These are phyloP conservation scores for Neonectria neomacrospora DNA, from an alignment of 2,329 filamentous ascomycete genomes.

Conservation along the genomic window DNA sequence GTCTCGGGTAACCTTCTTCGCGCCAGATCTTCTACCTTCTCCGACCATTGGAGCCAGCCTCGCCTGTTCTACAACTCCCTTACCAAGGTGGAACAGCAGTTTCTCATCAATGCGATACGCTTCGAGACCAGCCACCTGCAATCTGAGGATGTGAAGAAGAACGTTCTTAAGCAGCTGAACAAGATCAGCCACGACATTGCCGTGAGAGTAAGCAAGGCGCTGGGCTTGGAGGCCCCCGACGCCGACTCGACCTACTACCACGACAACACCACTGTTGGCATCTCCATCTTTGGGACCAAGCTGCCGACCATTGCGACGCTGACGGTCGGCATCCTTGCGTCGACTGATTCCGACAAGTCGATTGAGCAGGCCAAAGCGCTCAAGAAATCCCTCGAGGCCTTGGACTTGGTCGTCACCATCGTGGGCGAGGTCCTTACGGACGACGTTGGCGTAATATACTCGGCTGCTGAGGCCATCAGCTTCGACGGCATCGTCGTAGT, in stretches of 20 bases:
- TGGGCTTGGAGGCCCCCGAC: slow-evolving; percentile 68
- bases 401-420: slow-evolving; percentile 67
- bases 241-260: slow-evolving; percentile 75
- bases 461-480: slow-evolving; percentile 68
- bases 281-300: slow-evolving; percentile 68
- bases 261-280: slow-evolving; percentile 70
- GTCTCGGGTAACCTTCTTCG: slow-evolving; percentile 66
- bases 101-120: slow-evolving; percentile 77
- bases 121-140: slow-evolving; percentile 74
- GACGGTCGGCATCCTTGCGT: slow-evolving; percentile 71
- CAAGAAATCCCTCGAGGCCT: slow-evolving; percentile 57
- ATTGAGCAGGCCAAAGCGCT: slow-evolving; percentile 62
- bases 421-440: slow-evolving; percentile 67
- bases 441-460: slow-evolving; percentile 73
- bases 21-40: slow-evolving; percentile 69
- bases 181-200: slow-evolving; percentile 74
- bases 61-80: slow-evolving; percentile 81
- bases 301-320: slow-evolving; percentile 71
- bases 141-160: slow-evolving; percentile 67
- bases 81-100: slow-evolving; percentile 72
- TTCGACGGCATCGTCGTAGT: slow-evolving; percentile 73
- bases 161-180: slow-evolving; percentile 76
- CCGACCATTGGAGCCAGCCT: slow-evolving; percentile 78
- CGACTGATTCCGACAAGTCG: slow-evolving; percentile 53
- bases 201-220: slow-evolving; percentile 68